Percentiles rank a stretch among this genome's conserved stretches.
Conservation (phyloP, 2,329 filamentous ascomycete genomes). For the Stylonectria norvegica region DNA sequence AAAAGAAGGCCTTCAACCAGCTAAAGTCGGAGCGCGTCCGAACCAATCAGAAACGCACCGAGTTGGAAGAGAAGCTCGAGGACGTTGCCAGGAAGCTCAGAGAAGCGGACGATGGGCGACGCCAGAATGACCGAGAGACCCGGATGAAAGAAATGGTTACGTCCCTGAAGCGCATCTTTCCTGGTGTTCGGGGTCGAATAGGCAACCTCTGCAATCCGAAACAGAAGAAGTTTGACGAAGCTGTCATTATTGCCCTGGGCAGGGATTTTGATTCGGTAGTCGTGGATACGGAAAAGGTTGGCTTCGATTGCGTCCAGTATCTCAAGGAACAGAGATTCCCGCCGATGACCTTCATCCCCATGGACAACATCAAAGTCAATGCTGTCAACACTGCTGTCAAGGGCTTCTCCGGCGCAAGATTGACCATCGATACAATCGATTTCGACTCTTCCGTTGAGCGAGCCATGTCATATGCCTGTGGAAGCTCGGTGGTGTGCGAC, state of each 20-base stretch:
- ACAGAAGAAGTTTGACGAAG: conserved; percentile 93
- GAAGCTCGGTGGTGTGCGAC: conserved; percentile 92
- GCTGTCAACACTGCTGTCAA: conserved; percentile 87
- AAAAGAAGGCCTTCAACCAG: conserved; percentile 87
- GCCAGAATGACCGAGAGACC: conserved; percentile 79
- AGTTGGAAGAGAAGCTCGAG: conserved; percentile 87
- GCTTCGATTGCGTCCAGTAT: conserved; percentile 89
- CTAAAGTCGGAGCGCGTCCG: conserved; percentile 80
- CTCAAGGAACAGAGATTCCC: conserved; percentile 84
- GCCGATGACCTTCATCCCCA: conserved; percentile 89
- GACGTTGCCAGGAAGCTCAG: conserved; percentile 76
- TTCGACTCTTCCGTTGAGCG: conserved; percentile 86
- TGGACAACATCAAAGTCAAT: conserved; percentile 96
- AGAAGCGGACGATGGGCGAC: conserved; percentile 79
- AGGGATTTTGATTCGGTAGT: conserved; percentile 92
- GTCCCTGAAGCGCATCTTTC: conserved; percentile 84
- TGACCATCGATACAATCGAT: conserved; percentile 94
- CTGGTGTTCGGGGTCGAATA: conserved; percentile 85
- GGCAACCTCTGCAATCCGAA: conserved; percentile 93
- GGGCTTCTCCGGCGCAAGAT: conserved; percentile 76
- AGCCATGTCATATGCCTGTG: conserved; percentile 92
- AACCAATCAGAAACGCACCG: conserved; percentile 76
- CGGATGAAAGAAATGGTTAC: conserved; percentile 79
- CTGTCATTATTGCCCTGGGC: conserved; percentile 87
- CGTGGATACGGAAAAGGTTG: conserved; percentile 92